A percentile compares a stretch with the other conserved stretches of the same genome.
phyloP scores from a whole-genome alignment of 192 early-diverging fungal genomes.

The Radiomyces spectabilis region DNA sequence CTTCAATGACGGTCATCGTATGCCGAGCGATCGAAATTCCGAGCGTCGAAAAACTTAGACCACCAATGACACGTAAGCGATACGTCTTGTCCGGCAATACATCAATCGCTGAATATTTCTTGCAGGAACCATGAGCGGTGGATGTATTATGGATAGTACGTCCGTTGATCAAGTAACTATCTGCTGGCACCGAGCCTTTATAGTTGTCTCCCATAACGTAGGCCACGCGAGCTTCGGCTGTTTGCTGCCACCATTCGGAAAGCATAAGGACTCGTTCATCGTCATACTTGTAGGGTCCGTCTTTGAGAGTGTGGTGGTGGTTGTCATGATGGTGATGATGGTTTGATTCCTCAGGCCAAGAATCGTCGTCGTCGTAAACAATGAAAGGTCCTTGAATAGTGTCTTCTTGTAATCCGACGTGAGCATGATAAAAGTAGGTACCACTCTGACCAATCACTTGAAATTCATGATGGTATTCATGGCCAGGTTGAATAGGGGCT shows the following conservation, averaged over 20 bases:
- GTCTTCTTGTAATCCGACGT: conserved; percentile 19
- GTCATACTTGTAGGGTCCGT: conserved; percentile 27
- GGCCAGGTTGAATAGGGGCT: conserved; percentile 37
- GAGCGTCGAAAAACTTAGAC: conserved; percentile 23
- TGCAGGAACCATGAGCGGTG: background rate
- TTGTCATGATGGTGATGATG: background rate
- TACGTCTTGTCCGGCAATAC: conserved; percentile 15
- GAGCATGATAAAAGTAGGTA: conserved; percentile 39
- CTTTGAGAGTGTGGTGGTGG: background rate
- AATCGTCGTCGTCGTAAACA: conserved; percentile 7
- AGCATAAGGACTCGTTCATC: conserved; percentile 27
- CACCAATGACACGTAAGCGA: conserved; percentile 36
- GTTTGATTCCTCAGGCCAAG: conserved; percentile 1
- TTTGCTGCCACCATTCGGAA: conserved; percentile 35
- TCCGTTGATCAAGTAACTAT: conserved; percentile 12
- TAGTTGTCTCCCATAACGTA: background rate
- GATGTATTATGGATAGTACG: background rate
- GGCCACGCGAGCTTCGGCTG: background rate
- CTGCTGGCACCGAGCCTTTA: background rate
- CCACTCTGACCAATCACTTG: conserved; percentile 30
- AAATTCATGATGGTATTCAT: conserved; percentile 40
- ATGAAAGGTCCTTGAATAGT: conserved; percentile 10
- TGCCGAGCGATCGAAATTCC: conserved; percentile 34
- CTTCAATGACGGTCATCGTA: conserved; percentile 41
- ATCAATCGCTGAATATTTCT: conserved; percentile 4